Base-by-base conservation (phyloP, 495 filamentous ascomycete genomes). In the Neurospora intermedia region DNA sequence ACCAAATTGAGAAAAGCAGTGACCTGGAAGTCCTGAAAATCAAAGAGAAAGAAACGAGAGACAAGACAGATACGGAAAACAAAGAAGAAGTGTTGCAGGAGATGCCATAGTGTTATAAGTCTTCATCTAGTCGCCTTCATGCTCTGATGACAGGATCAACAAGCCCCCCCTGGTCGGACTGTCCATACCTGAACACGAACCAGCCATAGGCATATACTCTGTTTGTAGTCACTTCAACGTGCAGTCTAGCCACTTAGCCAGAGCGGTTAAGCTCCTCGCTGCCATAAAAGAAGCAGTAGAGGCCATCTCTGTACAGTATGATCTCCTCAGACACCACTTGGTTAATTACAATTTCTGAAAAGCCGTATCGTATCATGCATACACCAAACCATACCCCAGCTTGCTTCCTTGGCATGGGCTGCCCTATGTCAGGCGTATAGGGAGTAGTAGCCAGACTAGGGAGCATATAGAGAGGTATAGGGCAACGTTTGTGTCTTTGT, bases 41-140 rank as follows among this genome's bases (percentile, higher is more conserved):
- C 45, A 23, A 39, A 31, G 71, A 35, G 23, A 72, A 72, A 35
- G 15, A 66, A 66, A 66, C 46, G 71, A 69, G 69, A 71, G 48
- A 69, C 71, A 72, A 41, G 48, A 35, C 16, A 16, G 70, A 71
- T 71, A 71, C 43, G 5, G 54, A 35, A 62, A 66, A 66, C 54
- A 9, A 27, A 66, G 69, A 70, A 23, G 69, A 70, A 31, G 20
- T 31, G 38, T 45, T 45, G 38, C n/a, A 45, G 69, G 70, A 71
- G 70, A 71, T 42, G 71, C 40, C 71, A 73, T 69, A 69, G 62
- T 41, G 71, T 73, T 73, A 73, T 73, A 73, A 43, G 59, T 59
- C 40, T 31, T 66, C 27, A 62, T 27, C 2, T 62, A 15, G 27
- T 31, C 18, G 11, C 18, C 54, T 35, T 62, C 11, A 62, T 66